Base-by-base conservation (phyloP, 2,329 filamentous ascomycete genomes). In the Aspergillus nomiae region DNA sequence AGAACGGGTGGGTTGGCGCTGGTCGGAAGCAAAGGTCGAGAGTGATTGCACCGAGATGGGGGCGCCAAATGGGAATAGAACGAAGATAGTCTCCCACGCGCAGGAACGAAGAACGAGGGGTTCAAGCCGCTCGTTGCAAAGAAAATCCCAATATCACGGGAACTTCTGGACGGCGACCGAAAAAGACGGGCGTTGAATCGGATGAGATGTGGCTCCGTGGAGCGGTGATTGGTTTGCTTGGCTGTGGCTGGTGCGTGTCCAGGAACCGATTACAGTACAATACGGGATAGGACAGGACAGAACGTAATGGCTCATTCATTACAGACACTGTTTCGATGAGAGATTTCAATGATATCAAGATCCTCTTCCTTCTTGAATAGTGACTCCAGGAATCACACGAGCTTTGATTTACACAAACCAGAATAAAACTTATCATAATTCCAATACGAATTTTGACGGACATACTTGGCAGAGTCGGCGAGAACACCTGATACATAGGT, bases 121-220 rank as follows among this genome's bases (percentile, higher is more conserved):
- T 63, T 65, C 41, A 60, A 59, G 65, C 62, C 62, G 67, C 65
- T 69, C 63, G 62, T 66, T 63, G 64, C 55, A 65, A 63, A 64
- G 65, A 68, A 69, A 70, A 69, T 66, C 55, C 60, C 45, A 53
- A 67, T 71, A 71, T 67, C 61, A 63, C 63, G 63, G 63, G 61
- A 65, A 67, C 58, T 67, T 70, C 63, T 64, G 51, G 30, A 36
- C 51, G n/a, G 30, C 32, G 51, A 24, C 51, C 51, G 36, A 65
- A 65, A 65, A 61, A 57, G 46, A 60, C 32, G 19, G 41, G 41
- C 45, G 46, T 56, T 56, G 60, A 45, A 48, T 41, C 32, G 59
- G 59, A 55, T 51, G 51, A 60, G 59, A 9, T 59, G 62, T 63
- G 62, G 62, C 58, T 57, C 19, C 28, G 36, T 19, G 14, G 32